These are phyloP conservation scores for Chamaecyparis obtusa DNA, from an alignment of 75 land plant species.

Conservation along the genomic window DNA sequence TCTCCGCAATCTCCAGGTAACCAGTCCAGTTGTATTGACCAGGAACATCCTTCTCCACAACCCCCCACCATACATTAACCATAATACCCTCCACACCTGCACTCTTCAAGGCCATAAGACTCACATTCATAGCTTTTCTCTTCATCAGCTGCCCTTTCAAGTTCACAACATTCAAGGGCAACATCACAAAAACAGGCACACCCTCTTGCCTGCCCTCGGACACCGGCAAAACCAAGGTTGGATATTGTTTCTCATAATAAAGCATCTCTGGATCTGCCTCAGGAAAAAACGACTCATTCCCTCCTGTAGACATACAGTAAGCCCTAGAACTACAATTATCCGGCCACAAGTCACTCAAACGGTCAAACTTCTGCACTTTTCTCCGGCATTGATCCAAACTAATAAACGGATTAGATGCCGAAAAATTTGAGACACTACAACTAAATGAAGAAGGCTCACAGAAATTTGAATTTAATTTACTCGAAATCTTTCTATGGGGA, in stretches of 20 bases:
- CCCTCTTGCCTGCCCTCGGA: constrained; percentile 17
- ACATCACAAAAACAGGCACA: constrained; percentile 88
- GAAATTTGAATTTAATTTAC: neutral
- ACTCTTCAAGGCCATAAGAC: constrained; percentile 74
- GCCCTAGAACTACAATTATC: neutral
- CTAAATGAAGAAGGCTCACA: neutral
- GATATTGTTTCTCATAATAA: neutral
- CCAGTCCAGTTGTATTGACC: constrained; percentile 73
- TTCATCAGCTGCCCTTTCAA: constrained; percentile 43
- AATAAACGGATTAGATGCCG: neutral
- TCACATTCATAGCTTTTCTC: constrained; percentile 73
- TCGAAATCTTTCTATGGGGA: neutral
- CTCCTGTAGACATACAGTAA: neutral
- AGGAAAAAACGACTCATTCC: neutral
- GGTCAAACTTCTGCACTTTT: neutral
- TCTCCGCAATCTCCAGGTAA: constrained; percentile 68
- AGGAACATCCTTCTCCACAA: constrained; percentile 77
- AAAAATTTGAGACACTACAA: neutral
- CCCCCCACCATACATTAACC: constrained; percentile 97
- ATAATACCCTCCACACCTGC: constrained; percentile 90
- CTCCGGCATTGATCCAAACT: neutral
- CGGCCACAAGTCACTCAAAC: neutral
- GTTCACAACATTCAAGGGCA: constrained; percentile 78
- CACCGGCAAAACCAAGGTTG: neutral
- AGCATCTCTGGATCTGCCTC: neutral